Base-by-base conservation (phyloP, 192 early-diverging fungal species). In the Backusella sp. region DNA sequence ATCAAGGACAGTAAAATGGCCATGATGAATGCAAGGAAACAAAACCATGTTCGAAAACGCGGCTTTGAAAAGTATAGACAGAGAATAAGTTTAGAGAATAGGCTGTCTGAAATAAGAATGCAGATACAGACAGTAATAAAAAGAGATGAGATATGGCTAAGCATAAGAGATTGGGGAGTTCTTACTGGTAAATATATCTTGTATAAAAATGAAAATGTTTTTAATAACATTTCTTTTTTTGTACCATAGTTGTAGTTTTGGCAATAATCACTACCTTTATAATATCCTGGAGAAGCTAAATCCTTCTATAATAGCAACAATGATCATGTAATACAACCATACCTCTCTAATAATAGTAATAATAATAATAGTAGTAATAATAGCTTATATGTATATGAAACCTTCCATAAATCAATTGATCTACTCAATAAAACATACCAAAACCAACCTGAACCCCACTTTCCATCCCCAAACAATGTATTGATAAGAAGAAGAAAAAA, bases 11-110 rank as follows among this genome's bases (percentile, higher is more conserved):
- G n/a, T 21, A 69, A 21, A 41, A 2, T 14, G 2, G 37, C 34
- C n/a, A 69, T 69, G 34, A 28, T 23, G 68, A 37, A 41, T 41
- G 37, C 68, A 5, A 41, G 37, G 21, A 69, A 36, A 23, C 34
- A 69, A 23, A 69, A 69, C 12, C 34, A 39, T 19, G 7, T 26
- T 3, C 37, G 34, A 21, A 69, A 37, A n/a, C 9, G 35, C 1
- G n/a, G 68, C n/a, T 69, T 69, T 69, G 68, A 69, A n/a, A 71
- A 71, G 44, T 71, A 71, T 30, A 19, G 44, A 32, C 41, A 71
- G 6, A 30, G 39, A 14, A 71, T 71, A 28, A 49, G 39, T 15
- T 19, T 71, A 26, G 70, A 71, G 9, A 71, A 39, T 15, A 44
- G 44, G 19, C 15, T 71, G 23, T 46, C 23, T 8, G 70, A 71